These are phyloP conservation scores for Phytophthora ohioensis DNA, from an alignment of 352 stramenopile genomes.

Conservation along the genomic window DNA sequence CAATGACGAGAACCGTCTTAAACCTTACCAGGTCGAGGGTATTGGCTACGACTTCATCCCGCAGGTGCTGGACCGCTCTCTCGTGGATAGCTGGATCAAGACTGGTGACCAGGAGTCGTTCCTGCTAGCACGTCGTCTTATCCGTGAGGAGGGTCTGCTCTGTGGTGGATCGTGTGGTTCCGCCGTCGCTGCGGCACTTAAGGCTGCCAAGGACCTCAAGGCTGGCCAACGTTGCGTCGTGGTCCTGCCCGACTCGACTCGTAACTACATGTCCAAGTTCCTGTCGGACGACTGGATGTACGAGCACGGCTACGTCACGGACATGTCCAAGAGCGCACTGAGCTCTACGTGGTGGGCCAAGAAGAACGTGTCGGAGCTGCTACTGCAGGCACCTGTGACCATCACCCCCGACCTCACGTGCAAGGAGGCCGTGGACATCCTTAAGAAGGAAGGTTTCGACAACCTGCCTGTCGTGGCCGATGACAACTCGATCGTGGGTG, in stretches of 20 bases:
- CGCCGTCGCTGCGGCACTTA: conserved; percentile 87
- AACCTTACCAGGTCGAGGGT: conserved; percentile 95
- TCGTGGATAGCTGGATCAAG: conserved; percentile 97
- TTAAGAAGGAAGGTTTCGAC: conserved; percentile 94
- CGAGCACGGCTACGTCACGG: conserved; percentile 84
- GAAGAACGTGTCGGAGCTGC: conserved; percentile 92
- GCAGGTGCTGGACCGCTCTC: conserved; percentile 92
- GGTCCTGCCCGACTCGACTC: conserved; percentile 95
- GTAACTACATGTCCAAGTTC: conserved; percentile 99
- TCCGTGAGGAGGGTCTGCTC: conserved; percentile 95
- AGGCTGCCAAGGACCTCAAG: conserved; percentile 87
- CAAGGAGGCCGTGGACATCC: conserved; percentile 94
- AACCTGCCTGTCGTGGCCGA: conserved; percentile 82
- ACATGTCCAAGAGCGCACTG: conserved; percentile 74
- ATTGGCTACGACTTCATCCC: conserved; percentile 99
- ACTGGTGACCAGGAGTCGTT: conserved; percentile 94
- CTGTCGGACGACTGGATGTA: conserved; percentile 97
- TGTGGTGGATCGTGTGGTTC: conserved; percentile 95
- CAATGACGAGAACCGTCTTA: conserved; percentile 93
- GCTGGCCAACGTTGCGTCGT: conserved; percentile 94
- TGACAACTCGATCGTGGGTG: conserved; percentile 92
- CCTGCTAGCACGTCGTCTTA: conserved; percentile 93
- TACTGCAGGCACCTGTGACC: conserved; percentile 91
- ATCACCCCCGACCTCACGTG: conserved; percentile 92
- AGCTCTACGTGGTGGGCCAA: conserved; percentile 95